These are phyloP conservation scores for Aspergillus campestris DNA, from an alignment of 495 filamentous ascomycete species.

Conservation along the genomic window DNA sequence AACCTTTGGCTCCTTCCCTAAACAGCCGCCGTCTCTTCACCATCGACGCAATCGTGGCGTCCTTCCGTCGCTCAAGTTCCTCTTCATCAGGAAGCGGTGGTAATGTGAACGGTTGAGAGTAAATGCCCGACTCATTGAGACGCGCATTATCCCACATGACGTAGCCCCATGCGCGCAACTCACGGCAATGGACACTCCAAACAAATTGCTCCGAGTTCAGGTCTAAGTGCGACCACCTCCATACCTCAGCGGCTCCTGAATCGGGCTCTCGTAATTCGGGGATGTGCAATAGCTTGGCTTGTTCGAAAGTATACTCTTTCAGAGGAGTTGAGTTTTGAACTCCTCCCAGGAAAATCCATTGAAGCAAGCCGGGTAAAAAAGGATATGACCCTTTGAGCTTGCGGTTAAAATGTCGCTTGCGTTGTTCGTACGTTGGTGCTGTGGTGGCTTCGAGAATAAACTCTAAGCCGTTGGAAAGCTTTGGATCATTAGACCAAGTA, in stretches of 20 bases:
- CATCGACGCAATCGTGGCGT: neutral
- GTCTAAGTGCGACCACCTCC: neutral
- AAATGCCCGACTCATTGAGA: neutral
- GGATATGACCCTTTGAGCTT: neutral
- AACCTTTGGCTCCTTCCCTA: neutral
- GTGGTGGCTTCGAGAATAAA: neutral
- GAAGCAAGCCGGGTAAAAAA: neutral
- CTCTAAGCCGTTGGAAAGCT: neutral
- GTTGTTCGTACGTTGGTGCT: neutral
- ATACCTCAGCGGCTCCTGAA: neutral
- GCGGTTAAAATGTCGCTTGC: neutral
- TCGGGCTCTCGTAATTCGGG: neutral
- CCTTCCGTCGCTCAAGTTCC: neutral
- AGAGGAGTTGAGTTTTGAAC: neutral
- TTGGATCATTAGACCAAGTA: neutral
- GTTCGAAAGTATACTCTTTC: neutral
- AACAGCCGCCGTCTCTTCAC: neutral
- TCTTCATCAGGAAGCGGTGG: neutral
- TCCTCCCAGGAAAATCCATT: neutral
- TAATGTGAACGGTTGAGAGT: neutral
- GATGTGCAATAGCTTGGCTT: neutral
- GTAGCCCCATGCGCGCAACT: neutral
- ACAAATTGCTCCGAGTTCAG: neutral
- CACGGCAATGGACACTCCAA: neutral
- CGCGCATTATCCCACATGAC: conserved; percentile 1